These are phyloP conservation scores for Hydnomerulius pinastri DNA, from an alignment of 768 basidiomycete genomes.

Conservation along the genomic window DNA sequence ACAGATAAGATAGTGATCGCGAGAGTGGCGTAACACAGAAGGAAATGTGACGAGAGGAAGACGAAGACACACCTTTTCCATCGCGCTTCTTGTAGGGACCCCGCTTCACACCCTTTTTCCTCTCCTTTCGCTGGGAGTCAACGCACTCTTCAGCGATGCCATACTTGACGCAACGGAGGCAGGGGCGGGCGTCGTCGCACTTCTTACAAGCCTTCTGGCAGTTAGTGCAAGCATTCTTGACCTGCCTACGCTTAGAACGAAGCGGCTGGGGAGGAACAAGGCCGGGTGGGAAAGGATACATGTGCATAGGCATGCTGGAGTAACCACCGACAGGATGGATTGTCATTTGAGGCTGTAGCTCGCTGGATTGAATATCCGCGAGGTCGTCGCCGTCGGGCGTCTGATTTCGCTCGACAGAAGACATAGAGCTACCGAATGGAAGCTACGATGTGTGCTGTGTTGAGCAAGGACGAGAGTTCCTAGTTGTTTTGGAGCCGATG, in stretches of 20 bases:
- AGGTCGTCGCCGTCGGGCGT: slow-evolving; percentile 44
- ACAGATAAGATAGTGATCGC: neutral
- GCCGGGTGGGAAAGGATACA: slow-evolving; percentile 66
- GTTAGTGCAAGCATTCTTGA: slow-evolving; percentile 90
- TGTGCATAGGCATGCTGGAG: slow-evolving; percentile 61
- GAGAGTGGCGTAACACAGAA: slow-evolving; percentile 18
- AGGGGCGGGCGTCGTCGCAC: slow-evolving; percentile 89
- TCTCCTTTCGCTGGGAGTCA: slow-evolving; percentile 90
- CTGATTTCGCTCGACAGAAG: slow-evolving; percentile 41
- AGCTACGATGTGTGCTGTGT: slow-evolving; percentile 21
- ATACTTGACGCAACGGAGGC: slow-evolving; percentile 91
- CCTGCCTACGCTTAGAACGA: slow-evolving; percentile 80
- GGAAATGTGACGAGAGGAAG: slow-evolving; percentile 29
- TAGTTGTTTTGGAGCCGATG: slow-evolving; percentile 37
- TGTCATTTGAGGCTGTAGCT: slow-evolving; percentile 49
- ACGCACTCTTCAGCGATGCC: slow-evolving; percentile 85
- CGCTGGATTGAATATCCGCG: slow-evolving; percentile 32
- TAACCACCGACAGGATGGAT: slow-evolving; percentile 52
- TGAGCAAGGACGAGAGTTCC: slow-evolving; percentile 35
- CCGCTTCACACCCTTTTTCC: slow-evolving; percentile 84
- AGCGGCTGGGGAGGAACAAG: slow-evolving; percentile 47
- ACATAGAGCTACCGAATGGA: slow-evolving; percentile 33
- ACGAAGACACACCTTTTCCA: slow-evolving; percentile 70
- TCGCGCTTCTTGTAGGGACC: slow-evolving; percentile 96
- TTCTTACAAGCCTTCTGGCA: slow-evolving; percentile 93